phyloP scores from a whole-genome alignment of 192 early-diverging fungal species.

The Neocallimastix lanati region DNA sequence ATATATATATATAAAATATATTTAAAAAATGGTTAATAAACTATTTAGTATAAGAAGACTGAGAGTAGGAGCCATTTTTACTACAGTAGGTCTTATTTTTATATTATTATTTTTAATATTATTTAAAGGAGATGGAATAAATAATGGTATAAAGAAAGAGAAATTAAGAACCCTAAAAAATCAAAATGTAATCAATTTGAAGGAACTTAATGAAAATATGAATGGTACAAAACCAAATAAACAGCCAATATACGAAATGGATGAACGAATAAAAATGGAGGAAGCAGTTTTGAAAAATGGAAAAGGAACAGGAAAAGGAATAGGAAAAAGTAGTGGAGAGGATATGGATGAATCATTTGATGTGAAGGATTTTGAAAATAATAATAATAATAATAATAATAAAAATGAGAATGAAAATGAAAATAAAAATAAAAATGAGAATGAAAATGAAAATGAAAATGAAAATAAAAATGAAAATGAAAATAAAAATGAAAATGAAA shows the following conservation, averaged over 20 bases:
- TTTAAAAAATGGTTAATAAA: neutral
- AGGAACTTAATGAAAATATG: neutral
- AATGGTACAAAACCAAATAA: neutral
- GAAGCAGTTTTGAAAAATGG: no score
- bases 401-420: no score
- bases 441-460: no score
- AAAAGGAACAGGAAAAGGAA: no score
- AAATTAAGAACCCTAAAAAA: neutral
- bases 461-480: no score
- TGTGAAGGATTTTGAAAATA: neutral
- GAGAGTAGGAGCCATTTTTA: neutral
- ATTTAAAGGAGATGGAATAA: neutral
- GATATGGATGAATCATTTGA: no score
- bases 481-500: no score
- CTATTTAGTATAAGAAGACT: neutral
- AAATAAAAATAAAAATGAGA: no score
- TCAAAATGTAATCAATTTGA: neutral
- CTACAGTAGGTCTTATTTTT: neutral
- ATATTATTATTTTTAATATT: neutral
- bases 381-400: neutral
- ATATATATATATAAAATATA: no score
- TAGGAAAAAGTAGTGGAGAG: neutral
- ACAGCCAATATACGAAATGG: neutral
- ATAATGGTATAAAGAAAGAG: neutral
- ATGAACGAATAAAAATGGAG: neutral